Base-by-base conservation (phyloP, 2,329 filamentous ascomycete species). In the Fusarium sp. region DNA sequence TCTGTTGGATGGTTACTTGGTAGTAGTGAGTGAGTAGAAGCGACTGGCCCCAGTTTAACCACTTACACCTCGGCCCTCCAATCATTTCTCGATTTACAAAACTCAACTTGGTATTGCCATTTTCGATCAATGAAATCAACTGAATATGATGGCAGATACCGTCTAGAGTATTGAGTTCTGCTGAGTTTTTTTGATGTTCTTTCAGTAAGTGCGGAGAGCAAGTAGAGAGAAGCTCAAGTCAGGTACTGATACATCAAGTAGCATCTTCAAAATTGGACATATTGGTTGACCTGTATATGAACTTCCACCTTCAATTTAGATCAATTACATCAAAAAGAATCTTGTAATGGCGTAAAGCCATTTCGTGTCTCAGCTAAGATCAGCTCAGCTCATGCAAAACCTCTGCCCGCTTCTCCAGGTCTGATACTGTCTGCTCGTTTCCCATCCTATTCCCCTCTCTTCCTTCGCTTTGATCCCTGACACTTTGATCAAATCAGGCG, bases 381-480 rank as follows among this genome's bases (percentile, higher is more conserved):
- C 55, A 52, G 35, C 23, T 41, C 42, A 39, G 42, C 9, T 15
- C 26, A 47, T 33, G 16, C 24, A 58, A 41, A 54, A 24, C 35
- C 39, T 33, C 26, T 24, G 54, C 46, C 46, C 41, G 54, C 26
- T 43, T 33, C 28, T 59, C 39, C 28, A 56, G 18, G 37, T 26
- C 50, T 46, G 21, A 67, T 63, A 43, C 24, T 59, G 41, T 44
- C 28, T 41, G 65, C 42, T 47, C 44, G 29, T 37, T 44, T 50
- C 33, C 38, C 24, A 39, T 41, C 21, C 23, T 29, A 43, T 41
- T 53, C 63, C 49, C 57, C 48, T 63, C 64, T 63, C 64, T 68
- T 42, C 48, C 60, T 57, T 54, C 53, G 28, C 26, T 29, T n/a
- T 47, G 18, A 63, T 42, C 62, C 66, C 48, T 56, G 62, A 24